phyloP scores from a whole-genome alignment of 2,329 filamentous ascomycete species.

The Cadophora sp. region DNA sequence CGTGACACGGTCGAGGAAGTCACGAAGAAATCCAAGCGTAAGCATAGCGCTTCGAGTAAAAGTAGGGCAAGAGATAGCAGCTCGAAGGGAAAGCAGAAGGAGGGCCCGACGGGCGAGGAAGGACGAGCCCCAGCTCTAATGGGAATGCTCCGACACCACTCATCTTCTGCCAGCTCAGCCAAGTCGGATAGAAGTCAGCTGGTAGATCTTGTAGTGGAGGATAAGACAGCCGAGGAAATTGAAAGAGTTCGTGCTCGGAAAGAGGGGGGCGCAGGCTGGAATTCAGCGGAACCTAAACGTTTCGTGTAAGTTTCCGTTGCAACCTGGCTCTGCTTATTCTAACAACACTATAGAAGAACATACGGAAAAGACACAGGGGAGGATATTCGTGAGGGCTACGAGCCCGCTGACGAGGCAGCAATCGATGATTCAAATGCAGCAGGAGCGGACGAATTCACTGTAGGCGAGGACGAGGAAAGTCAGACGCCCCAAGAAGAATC shows the following conservation, averaged over 20 bases:
- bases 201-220: constrained; percentile 72
- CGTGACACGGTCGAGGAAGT: constrained; percentile 46
- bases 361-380: constrained; percentile 56
- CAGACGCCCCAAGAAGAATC: constrained; percentile 44
- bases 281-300: constrained; percentile 60
- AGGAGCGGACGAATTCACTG: constrained; percentile 36
- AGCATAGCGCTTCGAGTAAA: constrained; percentile 33
- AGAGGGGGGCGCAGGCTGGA: constrained; percentile 67
- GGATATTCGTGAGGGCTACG: constrained; percentile 60
- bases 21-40: constrained; percentile 45
- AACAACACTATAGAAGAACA: constrained; percentile 48
- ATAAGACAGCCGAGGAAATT: constrained; percentile 65
- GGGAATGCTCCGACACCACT: constrained; percentile 53
- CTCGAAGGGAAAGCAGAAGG: constrained; percentile 42
- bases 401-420: constrained; percentile 53
- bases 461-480: constrained; percentile 44
- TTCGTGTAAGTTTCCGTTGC: constrained; percentile 55
- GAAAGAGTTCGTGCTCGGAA: constrained; percentile 67
- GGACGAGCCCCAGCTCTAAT: constrained; percentile 43
- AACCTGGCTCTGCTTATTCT: not conserved
- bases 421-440: constrained; percentile 52
- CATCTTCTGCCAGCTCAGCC: constrained; percentile 53
- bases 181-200: constrained; percentile 67
- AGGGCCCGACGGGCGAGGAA: constrained; percentile 40
- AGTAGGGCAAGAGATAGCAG: constrained; percentile 37